Conservation (phyloP, 768 basidiomycete species). For the Pleurotus cornucopiae region DNA sequence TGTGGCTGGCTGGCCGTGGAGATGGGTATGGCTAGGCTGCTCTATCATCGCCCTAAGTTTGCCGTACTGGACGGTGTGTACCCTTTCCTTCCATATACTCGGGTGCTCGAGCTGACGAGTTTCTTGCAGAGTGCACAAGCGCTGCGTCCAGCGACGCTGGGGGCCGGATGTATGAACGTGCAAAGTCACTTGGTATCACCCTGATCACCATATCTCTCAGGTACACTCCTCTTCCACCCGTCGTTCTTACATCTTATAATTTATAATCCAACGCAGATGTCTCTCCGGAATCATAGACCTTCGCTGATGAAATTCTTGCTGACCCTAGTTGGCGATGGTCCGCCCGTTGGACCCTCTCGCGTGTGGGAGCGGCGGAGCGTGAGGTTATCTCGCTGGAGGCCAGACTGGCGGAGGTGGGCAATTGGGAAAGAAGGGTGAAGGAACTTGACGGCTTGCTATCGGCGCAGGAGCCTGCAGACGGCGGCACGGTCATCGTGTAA, state of each 20-base stretch:
- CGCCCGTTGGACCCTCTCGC: constrained; percentile 66
- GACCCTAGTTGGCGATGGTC: constrained; percentile 71
- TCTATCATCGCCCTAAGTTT: constrained; percentile 82
- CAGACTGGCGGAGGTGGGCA: constrained; percentile 64
- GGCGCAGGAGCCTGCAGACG: constrained; percentile 28
- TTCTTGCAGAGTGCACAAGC: constrained; percentile 76
- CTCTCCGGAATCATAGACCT: constrained; percentile 42
- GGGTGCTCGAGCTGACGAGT: too few relatives aligned
- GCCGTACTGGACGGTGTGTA: constrained; percentile 76
- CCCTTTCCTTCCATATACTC: not conserved
- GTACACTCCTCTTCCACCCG: constrained; percentile 27
- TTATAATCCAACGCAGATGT: not conserved
- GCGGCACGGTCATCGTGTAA: not conserved
- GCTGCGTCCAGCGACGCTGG: constrained; percentile 96
- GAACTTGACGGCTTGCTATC: constrained; percentile 59
- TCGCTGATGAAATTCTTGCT: constrained; percentile 84
- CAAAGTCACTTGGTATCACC: constrained; percentile 85
- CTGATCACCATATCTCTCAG: constrained; percentile 90
- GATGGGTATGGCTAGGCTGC: constrained; percentile 92
- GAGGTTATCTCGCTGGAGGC: constrained; percentile 69
- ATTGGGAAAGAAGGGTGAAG: constrained; percentile 66
- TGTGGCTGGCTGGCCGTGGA: constrained; percentile 21
- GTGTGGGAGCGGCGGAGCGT: constrained; percentile 66
- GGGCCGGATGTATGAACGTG: constrained; percentile 91
- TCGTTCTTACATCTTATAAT: too few relatives aligned